These are phyloP conservation scores for Citropsis articulata DNA, from an alignment of 345 rosid genomes.

Conservation along the genomic window DNA sequence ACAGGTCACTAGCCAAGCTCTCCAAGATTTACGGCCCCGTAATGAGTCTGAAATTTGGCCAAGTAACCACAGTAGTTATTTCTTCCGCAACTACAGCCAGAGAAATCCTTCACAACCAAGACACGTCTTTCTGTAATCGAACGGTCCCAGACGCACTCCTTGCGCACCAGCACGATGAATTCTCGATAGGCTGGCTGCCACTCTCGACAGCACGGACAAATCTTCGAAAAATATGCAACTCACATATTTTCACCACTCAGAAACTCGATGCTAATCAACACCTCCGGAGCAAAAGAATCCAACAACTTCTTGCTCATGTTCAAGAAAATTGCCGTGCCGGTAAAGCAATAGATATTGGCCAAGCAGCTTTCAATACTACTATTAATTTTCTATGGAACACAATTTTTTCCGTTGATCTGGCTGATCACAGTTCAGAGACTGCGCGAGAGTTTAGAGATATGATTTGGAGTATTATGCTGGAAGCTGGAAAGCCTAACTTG, in stretches of 20 bases:
- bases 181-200: conserved; percentile 13
- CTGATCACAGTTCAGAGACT: conserved; percentile 8
- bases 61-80: conserved; percentile 24
- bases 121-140: conserved; percentile 21
- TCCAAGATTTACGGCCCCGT: conserved; percentile 36
- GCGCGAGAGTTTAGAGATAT: conserved; percentile 22
- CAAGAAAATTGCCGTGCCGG: conserved; percentile 18
- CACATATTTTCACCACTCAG: conserved; percentile 20
- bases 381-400: conserved; percentile 24
- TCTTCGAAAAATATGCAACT: conserved; percentile 29
- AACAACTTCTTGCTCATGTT: conserved; percentile 19
- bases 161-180: conserved; percentile 6
- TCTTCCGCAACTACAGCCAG: conserved; percentile 31
- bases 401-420: conserved; percentile 30
- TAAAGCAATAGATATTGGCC: conserved; percentile 23
- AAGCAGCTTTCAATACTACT: conserved; percentile 24
- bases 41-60: conserved; percentile 36
- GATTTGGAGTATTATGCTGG: conserved; percentile 15
- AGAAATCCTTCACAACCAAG: conserved; percentile 33
- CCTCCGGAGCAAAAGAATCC: conserved; percentile 17
- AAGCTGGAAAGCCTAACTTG: conserved; percentile 31
- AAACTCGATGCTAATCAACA: conserved; percentile 29
- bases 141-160: neutral
- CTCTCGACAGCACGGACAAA: conserved; percentile 20
- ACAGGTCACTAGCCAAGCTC: conserved; percentile 34